phyloP scores from a whole-genome alignment of 306 rosid species.

The Acacia confusa region DNA sequence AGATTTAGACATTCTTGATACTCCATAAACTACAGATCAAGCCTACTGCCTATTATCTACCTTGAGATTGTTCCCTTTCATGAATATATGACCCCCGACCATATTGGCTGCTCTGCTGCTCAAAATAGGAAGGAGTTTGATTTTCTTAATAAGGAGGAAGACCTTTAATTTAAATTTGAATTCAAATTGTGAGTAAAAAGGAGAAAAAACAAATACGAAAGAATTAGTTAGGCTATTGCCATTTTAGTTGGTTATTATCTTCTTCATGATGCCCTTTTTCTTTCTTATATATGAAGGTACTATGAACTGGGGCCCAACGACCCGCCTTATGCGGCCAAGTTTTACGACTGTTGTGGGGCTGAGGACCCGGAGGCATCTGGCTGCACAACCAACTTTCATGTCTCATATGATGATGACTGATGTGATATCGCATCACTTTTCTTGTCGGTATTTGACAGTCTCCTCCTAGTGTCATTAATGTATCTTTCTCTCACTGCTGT shows the following conservation, averaged over 20 bases:
- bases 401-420: constrained; percentile 72
- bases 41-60: background rate
- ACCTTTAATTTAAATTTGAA: background rate
- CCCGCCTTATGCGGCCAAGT: constrained; percentile 78
- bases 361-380: constrained; percentile 78
- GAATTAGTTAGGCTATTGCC: background rate
- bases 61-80: background rate
- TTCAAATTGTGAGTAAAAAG: background rate
- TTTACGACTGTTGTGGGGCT: constrained; percentile 96
- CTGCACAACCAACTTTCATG: constrained; percentile 77
- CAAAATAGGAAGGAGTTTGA: background rate
- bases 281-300: constrained; percentile 46
- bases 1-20: background rate
- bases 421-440: constrained; percentile 24
- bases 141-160: background rate
- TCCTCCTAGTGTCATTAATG: background rate
- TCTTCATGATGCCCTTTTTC: constrained; percentile 6
- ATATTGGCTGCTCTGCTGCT: background rate
- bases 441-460: background rate
- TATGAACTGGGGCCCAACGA: constrained; percentile 59
- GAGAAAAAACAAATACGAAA: background rate
- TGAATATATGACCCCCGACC: background rate
- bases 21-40: background rate
- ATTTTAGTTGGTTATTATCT: background rate
- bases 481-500: constrained; percentile 20